Base-by-base conservation (phyloP, 805 yeast genomes). In the Myxozyma vanderwaltii region DNA sequence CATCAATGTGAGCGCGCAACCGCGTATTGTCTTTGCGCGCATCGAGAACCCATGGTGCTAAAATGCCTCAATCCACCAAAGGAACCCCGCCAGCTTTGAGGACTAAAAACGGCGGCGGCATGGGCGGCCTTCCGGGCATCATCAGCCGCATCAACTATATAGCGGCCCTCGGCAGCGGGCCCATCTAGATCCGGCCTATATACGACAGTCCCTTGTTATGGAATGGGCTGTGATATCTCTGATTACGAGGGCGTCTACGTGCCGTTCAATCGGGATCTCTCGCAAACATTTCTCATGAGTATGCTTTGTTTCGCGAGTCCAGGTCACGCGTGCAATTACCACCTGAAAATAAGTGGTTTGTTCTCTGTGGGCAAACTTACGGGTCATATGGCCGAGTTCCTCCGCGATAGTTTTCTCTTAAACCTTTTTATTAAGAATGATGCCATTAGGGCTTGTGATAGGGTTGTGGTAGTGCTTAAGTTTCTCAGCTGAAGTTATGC, bases 211-310 rank as follows among this genome's bases (percentile, higher is more conserved):
- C 86, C 4, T n/a, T 82, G 80, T 68, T 81, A 78, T 52, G 86
- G 82, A 68, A 82, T 82, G 86, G 86, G 86, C 3, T 83, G 82
- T 68, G 86, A 83, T 65, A 81, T 83, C 66, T 71, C 81, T 19
- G 78, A 83, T 70, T 83, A 83, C 71, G 77, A 80, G 69, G 76
- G 71, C 24, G 77, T 83, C 40, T 77, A 82, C 69, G 78, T 80
- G 10, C 74, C 74, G 56, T 82, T 80, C 69, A n/a, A n/a, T n/a
- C n/a, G n/a, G 87, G 86, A 31, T 76, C 83, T n/a, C 68, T 81
- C 71, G 79, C 77, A 58, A 84, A 81, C 65, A 79, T 84, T 24
- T 81, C 85, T 1, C 69, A 75, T 40, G 80, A 39, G 17, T 47
- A 54, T 29, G 40, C 52, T 43, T 82, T 86, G 86, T 82, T 82